A percentile compares a stretch with the other conserved stretches of the same genome.
These are phyloP conservation scores for Aspergillus nanangensis DNA, from an alignment of 495 filamentous ascomycete genomes.

Conservation along the genomic window DNA sequence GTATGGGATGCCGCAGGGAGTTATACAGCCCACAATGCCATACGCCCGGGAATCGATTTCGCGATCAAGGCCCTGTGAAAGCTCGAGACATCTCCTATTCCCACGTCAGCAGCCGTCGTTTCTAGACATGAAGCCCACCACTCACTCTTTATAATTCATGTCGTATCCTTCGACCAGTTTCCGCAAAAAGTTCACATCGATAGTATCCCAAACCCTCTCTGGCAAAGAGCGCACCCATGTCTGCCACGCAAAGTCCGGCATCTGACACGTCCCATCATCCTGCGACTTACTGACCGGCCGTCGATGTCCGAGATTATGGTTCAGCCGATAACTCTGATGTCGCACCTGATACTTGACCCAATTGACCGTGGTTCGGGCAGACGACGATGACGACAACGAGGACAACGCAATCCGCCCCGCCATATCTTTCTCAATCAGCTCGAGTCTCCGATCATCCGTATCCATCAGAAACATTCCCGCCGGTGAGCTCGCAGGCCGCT, in stretches of 20 bases:
- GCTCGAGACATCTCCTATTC: constrained; percentile 52
- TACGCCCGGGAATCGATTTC: constrained; percentile 39
- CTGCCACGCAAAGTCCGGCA: constrained; percentile 53
- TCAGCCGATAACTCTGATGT: constrained; percentile 48
- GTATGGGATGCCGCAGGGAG: constrained; percentile 61
- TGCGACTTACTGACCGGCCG: constrained; percentile 56
- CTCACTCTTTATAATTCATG: constrained; percentile 58
- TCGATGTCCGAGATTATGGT: constrained; percentile 42
- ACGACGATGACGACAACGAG: too few species aligned
- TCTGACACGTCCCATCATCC: constrained; percentile 41
- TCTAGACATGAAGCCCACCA: neutral
- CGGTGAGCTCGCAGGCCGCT: constrained; percentile 58
- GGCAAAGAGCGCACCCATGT: constrained; percentile 42
- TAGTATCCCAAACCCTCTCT: constrained; percentile 60
- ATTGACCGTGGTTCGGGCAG: constrained; percentile 19
- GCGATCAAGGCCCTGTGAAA: constrained; percentile 75
- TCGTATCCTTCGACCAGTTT: constrained; percentile 47
- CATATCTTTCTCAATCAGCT: constrained; percentile 42
- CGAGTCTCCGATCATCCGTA: constrained; percentile 52
- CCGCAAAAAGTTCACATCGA: constrained; percentile 59
- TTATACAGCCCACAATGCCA: constrained; percentile 67
- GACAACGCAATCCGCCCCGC: constrained; percentile 14
- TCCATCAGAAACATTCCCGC: constrained; percentile 58
- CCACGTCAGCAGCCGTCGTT: neutral
- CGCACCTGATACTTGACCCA: constrained; percentile 57